These are phyloP conservation scores for Cyclocybe aegerita DNA, from an alignment of 768 basidiomycete genomes.

Conservation along the genomic window DNA sequence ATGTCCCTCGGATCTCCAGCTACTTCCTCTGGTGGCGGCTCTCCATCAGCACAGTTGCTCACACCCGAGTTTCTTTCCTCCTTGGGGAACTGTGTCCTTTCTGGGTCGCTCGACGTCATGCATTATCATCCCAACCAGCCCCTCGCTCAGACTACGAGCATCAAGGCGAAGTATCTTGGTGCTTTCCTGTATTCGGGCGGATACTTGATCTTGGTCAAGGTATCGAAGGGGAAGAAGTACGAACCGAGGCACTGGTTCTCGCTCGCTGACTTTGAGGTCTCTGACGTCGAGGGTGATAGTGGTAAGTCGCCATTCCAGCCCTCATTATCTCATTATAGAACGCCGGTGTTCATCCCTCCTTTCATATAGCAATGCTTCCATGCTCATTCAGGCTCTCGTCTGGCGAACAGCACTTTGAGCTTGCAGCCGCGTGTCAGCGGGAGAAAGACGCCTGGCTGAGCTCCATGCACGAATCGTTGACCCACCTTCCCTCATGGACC, in stretches of 20 bases:
- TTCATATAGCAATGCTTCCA: slow-evolving; percentile 65
- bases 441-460: slow-evolving; percentile 90
- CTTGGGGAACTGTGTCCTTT: slow-evolving; percentile 76
- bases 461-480: slow-evolving; percentile 56
- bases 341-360: not conserved
- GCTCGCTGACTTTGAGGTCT: slow-evolving; percentile 68
- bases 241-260: slow-evolving; percentile 90
- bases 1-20: slow-evolving; percentile 41
- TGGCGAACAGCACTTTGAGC: slow-evolving; percentile 75
- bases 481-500: slow-evolving; percentile 46
- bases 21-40: slow-evolving; percentile 16
- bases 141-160: slow-evolving; percentile 41
- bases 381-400: slow-evolving; percentile 76
- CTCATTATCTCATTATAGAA: not conserved
- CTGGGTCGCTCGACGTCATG: slow-evolving; percentile 88
- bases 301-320: slow-evolving; percentile 48
- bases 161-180: slow-evolving; percentile 84
- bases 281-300: slow-evolving; percentile 68
- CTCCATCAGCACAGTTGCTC: slow-evolving; percentile 34
- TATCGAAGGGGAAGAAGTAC: slow-evolving; percentile 76
- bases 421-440: slow-evolving; percentile 78
- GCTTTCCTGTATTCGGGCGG: slow-evolving; percentile 87
- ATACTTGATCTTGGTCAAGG: slow-evolving; percentile 86
- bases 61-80: slow-evolving; percentile 65
- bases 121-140: slow-evolving; percentile 56